These are phyloP conservation scores for Papiliotrema fonsecae DNA, from an alignment of 1,284 basidiomycete species.

Conservation along the genomic window DNA sequence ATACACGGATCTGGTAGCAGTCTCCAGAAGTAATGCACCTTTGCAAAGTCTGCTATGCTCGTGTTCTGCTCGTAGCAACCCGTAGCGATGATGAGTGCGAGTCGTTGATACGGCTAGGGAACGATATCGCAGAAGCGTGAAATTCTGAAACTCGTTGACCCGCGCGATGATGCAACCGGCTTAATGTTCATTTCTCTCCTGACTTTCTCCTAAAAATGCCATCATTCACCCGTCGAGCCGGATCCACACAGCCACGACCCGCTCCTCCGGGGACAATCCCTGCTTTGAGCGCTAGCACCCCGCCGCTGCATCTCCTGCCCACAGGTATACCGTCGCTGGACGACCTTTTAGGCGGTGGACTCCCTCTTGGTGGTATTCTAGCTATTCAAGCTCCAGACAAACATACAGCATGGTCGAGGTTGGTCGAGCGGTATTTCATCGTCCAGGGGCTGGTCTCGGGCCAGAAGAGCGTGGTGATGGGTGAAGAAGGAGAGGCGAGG, in stretches of 20 bases:
- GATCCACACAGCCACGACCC: constrained; percentile 7
- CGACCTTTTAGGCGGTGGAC: constrained; percentile 86
- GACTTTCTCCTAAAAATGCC: not conserved
- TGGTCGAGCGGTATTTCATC: constrained; percentile 82
- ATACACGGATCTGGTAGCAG: too few species aligned
- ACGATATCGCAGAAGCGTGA: too few species aligned
- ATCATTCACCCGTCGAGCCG: constrained; percentile 1
- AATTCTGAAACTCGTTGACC: too few species aligned
- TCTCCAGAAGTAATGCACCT: too few species aligned
- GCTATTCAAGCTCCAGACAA: constrained; percentile 72
- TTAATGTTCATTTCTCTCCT: not conserved
- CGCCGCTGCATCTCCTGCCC: constrained; percentile 64
- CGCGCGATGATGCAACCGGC: not conserved
- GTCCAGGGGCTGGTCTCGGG: constrained; percentile 74
- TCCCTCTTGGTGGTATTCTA: constrained; percentile 75
- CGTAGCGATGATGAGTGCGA: too few species aligned
- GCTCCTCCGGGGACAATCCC: constrained; percentile 55
- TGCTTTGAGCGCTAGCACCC: constrained; percentile 59
- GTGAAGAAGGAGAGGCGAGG: constrained; percentile 49
- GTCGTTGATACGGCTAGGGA: too few species aligned
- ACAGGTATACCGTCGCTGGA: constrained; percentile 93
- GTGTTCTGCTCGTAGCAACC: too few species aligned
- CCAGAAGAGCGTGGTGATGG: constrained; percentile 64
- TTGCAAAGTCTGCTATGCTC: too few species aligned
- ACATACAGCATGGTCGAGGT: constrained; percentile 78